Evolutionary conservation across 352 stramenopile species (phyloP), one percentile per base, ranked within the genome.

Genomic region (Globisporangium yorkense): DNA sequence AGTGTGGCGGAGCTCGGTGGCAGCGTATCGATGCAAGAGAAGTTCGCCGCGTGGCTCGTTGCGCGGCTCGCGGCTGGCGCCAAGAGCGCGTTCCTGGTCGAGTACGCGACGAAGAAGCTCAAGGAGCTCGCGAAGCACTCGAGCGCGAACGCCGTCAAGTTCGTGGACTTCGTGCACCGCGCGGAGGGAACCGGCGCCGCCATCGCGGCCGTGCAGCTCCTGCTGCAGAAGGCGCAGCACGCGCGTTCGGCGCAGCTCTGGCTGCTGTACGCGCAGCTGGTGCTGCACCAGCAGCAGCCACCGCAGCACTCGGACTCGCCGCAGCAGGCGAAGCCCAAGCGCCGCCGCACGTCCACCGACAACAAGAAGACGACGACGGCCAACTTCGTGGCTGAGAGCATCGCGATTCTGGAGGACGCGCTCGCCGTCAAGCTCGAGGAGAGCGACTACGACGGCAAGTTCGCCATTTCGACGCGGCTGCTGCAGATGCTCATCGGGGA

Each of bases 121-220:
- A 75, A 77, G 64, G 62, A 87, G 21, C 72, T 84, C 39, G 72
- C 63, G 6, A 51, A 61, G 39, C 27, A 39, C 0, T 70, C 63
- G 43, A 61, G 53, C 56, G 49, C 56, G 0, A 62, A 89, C 46
- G 74, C 66, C 15, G 70, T 77, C 27, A 74, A 74, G 56, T 88
- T 80, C 57, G 66, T 91, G 7, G 84, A 94, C 56, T 73, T 91
- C 53, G 78, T 89, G 41, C 77, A 89, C 41, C 84, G 84, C 20
- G 88, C 70, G 9, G 66, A 86, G 10, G 84, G 80, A 37, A 74
- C 75, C 20, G 53, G 61, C n/a, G 57, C 61, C 8, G 82, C 82
- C 2, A 54, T 91, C 29, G 61, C 74, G 37, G 51, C 72, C 2
- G 56, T 80, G 18, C 66, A 75, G 8, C 71, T 77, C 20, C 54